A percentile compares a stretch with the other conserved stretches of the same genome.
Conservation (phyloP, 345 rosid genomes). For the Arabidopsis arenosa region DNA sequence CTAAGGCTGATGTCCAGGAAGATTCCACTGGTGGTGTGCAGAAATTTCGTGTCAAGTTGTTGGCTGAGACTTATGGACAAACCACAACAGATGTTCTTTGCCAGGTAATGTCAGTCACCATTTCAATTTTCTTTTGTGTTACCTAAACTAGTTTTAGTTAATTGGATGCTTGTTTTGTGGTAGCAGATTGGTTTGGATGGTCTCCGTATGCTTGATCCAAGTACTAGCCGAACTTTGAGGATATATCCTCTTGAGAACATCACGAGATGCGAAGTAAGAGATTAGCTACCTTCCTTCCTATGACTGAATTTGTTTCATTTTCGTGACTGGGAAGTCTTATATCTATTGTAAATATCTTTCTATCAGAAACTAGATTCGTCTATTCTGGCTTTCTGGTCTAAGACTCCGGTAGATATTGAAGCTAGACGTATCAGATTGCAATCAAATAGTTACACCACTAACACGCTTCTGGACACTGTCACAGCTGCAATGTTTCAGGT, state of each 20-base stretch:
- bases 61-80: constrained; percentile 87
- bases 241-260: constrained; percentile 95
- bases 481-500: constrained; percentile 99
- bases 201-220: constrained; percentile 95
- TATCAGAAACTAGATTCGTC: constrained; percentile 77
- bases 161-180: constrained; percentile 10
- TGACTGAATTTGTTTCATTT: neutral
- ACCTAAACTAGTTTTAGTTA: neutral
- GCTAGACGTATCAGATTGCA: constrained; percentile 95
- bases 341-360: constrained; percentile 19
- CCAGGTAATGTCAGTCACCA: constrained; percentile 57
- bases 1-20: constrained; percentile 83
- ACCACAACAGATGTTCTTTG: constrained; percentile 92
- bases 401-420: constrained; percentile 90
- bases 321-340: constrained; percentile 6
- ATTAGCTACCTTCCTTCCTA: neutral
- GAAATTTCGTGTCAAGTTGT: constrained; percentile 89
- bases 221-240: constrained; percentile 77
- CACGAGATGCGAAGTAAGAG: constrained; percentile 90
- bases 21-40: constrained; percentile 86
- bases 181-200: constrained; percentile 98
- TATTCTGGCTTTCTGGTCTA: constrained; percentile 94
- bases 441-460: constrained; percentile 89
- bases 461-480: constrained; percentile 83
- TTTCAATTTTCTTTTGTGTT: neutral